Conservation (phyloP, 2,329 filamentous ascomycete genomes). For the Exophiala mesophila region DNA sequence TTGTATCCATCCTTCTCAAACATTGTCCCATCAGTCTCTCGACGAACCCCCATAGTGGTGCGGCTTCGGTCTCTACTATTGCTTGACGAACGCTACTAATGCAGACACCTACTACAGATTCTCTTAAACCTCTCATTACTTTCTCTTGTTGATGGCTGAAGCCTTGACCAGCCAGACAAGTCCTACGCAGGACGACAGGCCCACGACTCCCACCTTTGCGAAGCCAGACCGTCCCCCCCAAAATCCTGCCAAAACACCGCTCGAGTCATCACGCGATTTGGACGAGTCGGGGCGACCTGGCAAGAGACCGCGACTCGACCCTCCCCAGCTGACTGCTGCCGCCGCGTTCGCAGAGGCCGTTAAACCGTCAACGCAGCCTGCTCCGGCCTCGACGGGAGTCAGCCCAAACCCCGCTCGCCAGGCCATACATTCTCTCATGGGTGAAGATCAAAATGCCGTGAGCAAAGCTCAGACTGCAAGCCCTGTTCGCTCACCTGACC, state of each 20-base stretch:
- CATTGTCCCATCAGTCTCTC: not conserved
- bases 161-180: not conserved
- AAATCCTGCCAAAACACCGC: not conserved
- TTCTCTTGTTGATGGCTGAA: constrained; percentile 1
- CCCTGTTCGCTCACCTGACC: constrained; percentile 27
- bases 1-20: not conserved
- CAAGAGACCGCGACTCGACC: constrained; percentile 33
- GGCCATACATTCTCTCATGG: constrained; percentile 34
- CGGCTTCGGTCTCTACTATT: not conserved
- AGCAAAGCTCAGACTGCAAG: constrained; percentile 19
- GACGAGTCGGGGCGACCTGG: constrained; percentile 31
- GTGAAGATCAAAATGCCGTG: constrained; percentile 33
- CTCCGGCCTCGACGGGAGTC: constrained; percentile 26
- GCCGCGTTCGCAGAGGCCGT: constrained; percentile 49
- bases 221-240: not conserved
- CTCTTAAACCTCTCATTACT: not conserved
- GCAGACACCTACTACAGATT: not conserved
- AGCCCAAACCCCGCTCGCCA: constrained; percentile 40
- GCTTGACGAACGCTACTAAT: not conserved
- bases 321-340: constrained; percentile 47
- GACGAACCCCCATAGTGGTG: not conserved
- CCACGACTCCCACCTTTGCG: constrained; percentile 1
- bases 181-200: not conserved
- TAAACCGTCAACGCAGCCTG: constrained; percentile 29
- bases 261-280: constrained; percentile 6